Evolutionary conservation across 2,329 filamentous ascomycete species (phyloP), one percentile per base, ranked within the genome.

Genomic region (Dactylonectria macrodidyma): DNA sequence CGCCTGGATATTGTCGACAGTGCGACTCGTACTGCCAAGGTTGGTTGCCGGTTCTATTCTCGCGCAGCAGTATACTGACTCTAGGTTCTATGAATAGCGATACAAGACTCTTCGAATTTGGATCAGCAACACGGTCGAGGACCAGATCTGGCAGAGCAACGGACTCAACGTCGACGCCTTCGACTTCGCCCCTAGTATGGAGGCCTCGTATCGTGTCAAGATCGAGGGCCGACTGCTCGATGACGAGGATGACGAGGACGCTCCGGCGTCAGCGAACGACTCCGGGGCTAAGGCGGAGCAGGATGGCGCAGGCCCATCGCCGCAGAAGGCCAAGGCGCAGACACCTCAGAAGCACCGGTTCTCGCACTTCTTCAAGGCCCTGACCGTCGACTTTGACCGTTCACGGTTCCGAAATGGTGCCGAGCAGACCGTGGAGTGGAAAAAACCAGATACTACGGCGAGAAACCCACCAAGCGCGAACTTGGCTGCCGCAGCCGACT

Each of bases 121-220:
- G 95, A 91, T 99, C 76, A 95, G 91, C 76, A 99, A 99, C 81
- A 97, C 95, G 1, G 94, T 92, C 38, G 94, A 98, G 80, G 94
- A 96, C 77, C 96, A 99, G 82, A 91, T 93, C 36, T 98, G 96
- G 96, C 96, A 99, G 82, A 88, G 86, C 46, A 89, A 87, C 74
- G 86, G 85, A 47, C 84, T 92, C 67, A 91, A 91, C 68, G 88
- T 91, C 11, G 91, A 95, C 78, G 89, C 89, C 41, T 96, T 96
- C 72, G 95, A 97, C 78, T 95, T 97, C 77, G 91, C 90, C 60
- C 90, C 91, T 59, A 94, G 90, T 70, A 87, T 89, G 73, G 92
- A 95, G 74, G 92, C 94, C 2, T 93, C 91, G 11, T 99, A 95
- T 80, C 90, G 92, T 65, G 94, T 99, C 73, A 97, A 95, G 83